Evolutionary conservation across 768 basidiomycete genomes (phyloP).

Genomic region (Suillus subaureus): DNA sequence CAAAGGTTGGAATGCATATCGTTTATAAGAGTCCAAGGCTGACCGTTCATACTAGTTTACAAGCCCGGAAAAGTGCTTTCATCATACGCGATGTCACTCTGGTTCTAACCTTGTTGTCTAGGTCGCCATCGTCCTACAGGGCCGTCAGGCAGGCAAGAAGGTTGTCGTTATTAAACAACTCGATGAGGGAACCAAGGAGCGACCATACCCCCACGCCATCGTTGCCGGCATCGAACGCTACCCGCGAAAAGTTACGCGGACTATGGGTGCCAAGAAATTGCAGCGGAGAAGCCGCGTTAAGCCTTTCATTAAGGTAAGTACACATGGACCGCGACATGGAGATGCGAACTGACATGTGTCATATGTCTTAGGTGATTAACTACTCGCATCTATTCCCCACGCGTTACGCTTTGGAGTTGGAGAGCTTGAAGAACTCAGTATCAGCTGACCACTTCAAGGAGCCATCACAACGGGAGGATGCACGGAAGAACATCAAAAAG

Average conservation of each 20-base stretch:
- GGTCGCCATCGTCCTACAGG: constrained; percentile 97
- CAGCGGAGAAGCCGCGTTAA: constrained; percentile 94
- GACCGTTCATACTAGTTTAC: constrained; percentile 61
- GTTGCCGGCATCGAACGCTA: constrained; percentile 98
- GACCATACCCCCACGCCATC: constrained; percentile 96
- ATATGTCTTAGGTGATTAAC: constrained; percentile 73
- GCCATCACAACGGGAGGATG: constrained; percentile 90
- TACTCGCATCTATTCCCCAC: constrained; percentile 99
- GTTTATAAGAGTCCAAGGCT: constrained; percentile 12
- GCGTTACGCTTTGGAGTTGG: constrained; percentile 96
- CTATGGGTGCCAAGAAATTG: constrained; percentile 96
- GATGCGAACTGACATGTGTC: neutral
- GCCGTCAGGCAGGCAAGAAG: constrained; percentile 99
- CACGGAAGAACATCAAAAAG: constrained; percentile 97
- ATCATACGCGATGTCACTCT: neutral
- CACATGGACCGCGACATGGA: neutral
- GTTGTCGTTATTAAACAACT: constrained; percentile 98
- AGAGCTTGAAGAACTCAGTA: constrained; percentile 88
- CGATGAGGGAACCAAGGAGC: constrained; percentile 96
- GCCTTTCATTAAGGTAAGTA: constrained; percentile 96
- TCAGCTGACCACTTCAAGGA: constrained; percentile 94
- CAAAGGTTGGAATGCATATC: constrained; percentile 34
- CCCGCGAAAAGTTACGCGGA: constrained; percentile 95
- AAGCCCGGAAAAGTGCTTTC: constrained; percentile 87
- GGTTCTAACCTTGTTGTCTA: constrained; percentile 28